Base-by-base conservation (phyloP, 176 grass and related monocot species). In the Phoenix roebelenii region DNA sequence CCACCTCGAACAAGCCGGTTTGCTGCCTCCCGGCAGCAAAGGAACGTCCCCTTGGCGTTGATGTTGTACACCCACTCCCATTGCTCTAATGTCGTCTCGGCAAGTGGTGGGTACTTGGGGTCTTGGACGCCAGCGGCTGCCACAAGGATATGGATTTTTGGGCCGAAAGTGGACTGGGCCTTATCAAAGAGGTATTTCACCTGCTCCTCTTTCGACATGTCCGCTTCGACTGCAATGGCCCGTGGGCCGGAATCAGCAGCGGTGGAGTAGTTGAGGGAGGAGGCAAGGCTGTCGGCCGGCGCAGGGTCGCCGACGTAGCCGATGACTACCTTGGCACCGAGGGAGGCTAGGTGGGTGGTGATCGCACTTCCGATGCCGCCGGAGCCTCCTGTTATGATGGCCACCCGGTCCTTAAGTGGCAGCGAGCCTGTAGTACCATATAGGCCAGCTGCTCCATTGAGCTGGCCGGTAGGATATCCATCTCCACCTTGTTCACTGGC, bases 281-380 rank as follows among this genome's bases (percentile, higher is more conserved):
- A 51, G 63, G 77, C 72, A 5, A 83, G 78, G 19, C 28, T 32
- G 51, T 67, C 19, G 0, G 75, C 68, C 0, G 78, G 72, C 12
- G 20, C n/a, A 0, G 82, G 67, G 63, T 85, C 72, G 2, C 82
- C 82, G 54, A 82, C 0, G 59, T 82, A 90, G 32, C 44, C 75
- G 35, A 90, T 74, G 1, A 77, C 75, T 2, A 90, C 82, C 23
- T 78, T 74, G 25, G 87, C 87, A 22, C 82, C 87, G 25, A 90
- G 75, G 32, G 79, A 69, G 1, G 82, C 67, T 0, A 90, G 82
- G 75, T 82, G 82, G 68, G 72, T 52, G 66, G 67, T 66, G 58
- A 90, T 54, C 1, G 74, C 87, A 4, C 69, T 81, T 48, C 87
- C 82, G 17, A 90, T 90, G 49, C 82, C 78, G 3, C 87, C 82